Evolutionary conservation across 2,329 filamentous ascomycete genomes (phyloP).

Genomic region (Botrytis sinoallii): DNA sequence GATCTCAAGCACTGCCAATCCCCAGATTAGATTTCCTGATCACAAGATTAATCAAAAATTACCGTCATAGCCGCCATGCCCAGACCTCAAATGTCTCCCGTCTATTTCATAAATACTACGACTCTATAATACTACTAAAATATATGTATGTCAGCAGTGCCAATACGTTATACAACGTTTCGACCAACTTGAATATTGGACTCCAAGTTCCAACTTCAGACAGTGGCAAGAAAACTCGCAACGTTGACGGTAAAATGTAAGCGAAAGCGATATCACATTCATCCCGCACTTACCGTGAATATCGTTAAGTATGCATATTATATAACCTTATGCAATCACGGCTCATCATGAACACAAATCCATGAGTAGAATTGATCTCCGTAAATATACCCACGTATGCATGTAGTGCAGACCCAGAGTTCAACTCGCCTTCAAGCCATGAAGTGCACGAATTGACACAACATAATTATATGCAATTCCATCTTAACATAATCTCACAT

Average conservation of each 20-base stretch:
- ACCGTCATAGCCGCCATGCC: neutral
- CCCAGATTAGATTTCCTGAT: neutral
- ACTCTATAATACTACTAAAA: neutral
- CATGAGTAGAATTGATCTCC: neutral
- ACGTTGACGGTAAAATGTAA: neutral
- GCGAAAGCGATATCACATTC: neutral
- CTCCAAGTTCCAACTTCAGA: neutral
- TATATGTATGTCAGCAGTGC: slow-evolving; percentile 3
- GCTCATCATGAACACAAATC: neutral
- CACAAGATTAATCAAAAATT: slow-evolving; percentile 4
- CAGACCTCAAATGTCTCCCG: neutral
- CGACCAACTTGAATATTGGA: neutral
- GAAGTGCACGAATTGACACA: neutral
- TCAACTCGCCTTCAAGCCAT: neutral
- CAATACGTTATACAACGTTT: neutral
- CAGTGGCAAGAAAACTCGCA: neutral
- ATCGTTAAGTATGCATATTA: neutral
- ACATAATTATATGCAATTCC: neutral
- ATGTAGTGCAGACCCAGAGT: neutral
- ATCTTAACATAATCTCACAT: neutral
- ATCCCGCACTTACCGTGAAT: neutral
- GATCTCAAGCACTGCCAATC: neutral
- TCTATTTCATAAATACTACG: neutral
- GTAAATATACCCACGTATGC: neutral
- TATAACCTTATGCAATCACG: neutral